A percentile compares a stretch with the other conserved stretches of the same genome.
phyloP scores from a whole-genome alignment of 1,139 yeast species.

The Candida glucosophila region DNA sequence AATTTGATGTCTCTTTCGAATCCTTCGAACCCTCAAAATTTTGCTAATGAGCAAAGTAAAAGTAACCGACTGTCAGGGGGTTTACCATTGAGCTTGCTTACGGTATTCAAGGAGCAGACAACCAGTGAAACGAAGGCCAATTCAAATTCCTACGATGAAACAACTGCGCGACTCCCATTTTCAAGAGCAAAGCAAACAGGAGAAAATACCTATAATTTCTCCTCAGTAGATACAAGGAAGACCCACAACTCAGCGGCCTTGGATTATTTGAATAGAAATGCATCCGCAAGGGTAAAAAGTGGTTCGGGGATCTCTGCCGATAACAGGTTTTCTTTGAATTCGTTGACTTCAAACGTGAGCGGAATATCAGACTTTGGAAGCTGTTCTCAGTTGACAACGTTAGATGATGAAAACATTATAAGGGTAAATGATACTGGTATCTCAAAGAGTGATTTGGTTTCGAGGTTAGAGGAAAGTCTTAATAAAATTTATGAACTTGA shows the following conservation, averaged over 20 bases:
- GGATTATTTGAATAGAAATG: slow-evolving; percentile 18
- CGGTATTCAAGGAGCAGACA: slow-evolving; percentile 29
- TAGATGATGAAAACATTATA: slow-evolving; percentile 14
- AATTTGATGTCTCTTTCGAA: no score
- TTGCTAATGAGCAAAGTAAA: slow-evolving; percentile 11
- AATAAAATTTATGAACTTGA: slow-evolving; percentile 29
- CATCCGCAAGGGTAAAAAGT: slow-evolving; percentile 1
- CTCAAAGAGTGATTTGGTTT: slow-evolving; percentile 26
- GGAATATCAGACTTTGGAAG: slow-evolving; percentile 33
- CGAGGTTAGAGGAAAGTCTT: slow-evolving; percentile 32
- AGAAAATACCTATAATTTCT: no score
- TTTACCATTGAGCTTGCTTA: slow-evolving; percentile 30
- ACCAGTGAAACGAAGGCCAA: neutral
- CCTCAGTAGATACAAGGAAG: no score
- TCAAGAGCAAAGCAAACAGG: slow-evolving; percentile 1
- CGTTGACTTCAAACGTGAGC: slow-evolving; percentile 33
- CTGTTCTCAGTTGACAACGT: slow-evolving; percentile 30
- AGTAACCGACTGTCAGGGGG: slow-evolving; percentile 29
- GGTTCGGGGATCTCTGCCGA: slow-evolving; percentile 7
- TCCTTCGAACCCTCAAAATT: no score
- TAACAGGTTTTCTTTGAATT: slow-evolving; percentile 30
- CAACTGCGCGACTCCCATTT: slow-evolving; percentile 1
- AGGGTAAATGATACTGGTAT: no score
- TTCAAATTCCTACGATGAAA: slow-evolving; percentile 2
- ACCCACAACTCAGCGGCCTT: slow-evolving; percentile 29